Evolutionary conservation across 208 protist genomes (phyloP), one percentile per base, ranked within the genome.

Genomic region (Perkinsela sp.): DNA sequence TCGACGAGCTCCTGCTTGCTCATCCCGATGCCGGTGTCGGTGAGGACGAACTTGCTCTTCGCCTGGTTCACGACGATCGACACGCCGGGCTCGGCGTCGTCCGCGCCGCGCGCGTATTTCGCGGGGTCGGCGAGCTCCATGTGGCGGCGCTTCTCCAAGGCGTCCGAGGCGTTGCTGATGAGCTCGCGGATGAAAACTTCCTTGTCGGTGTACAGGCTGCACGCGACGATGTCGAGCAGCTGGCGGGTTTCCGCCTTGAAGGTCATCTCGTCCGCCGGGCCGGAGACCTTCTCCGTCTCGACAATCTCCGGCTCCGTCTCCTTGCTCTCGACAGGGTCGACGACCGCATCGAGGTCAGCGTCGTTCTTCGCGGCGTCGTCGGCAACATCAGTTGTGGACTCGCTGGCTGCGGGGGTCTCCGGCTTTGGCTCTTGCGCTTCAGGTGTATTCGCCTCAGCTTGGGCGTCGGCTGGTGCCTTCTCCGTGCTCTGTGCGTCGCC

Each of bases 171-270:
- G 76, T 98, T 98, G 15, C 89, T 95, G 29, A 97, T 83, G 32
- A 98, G 78, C 78, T 98, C 95, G 71, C 95, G 89, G 40, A 98
- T 84, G 73, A 97, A 98, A 2, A 97, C 90, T 75, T 96, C 94
- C 76, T 96, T 96, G 68, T 98, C 94, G 1, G 80, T 92, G 84
- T 98, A 98, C 30, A 98, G 79, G 65, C 86, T 94, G 71, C 94
- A 90, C 1, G 93, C 91, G 16, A 98, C 94, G 73, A 98, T 97
- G 70, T 96, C 86, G 1, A 98, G 85, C 28, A 98, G 85, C 80
- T 97, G 93, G 30, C 81, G 78, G n/a, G 94, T 98, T 76, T 98
- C 94, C 13, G 95, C 93, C 81, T 97, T 91, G 79, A 98, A 98
- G 31, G 78, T 80, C 77, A 90, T 83, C 74, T 88, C 83, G 69